A percentile compares a stretch with the other conserved stretches of the same genome.
These are phyloP conservation scores for Schrenkiella parvula DNA, from an alignment of 345 rosid genomes.

Conservation along the genomic window DNA sequence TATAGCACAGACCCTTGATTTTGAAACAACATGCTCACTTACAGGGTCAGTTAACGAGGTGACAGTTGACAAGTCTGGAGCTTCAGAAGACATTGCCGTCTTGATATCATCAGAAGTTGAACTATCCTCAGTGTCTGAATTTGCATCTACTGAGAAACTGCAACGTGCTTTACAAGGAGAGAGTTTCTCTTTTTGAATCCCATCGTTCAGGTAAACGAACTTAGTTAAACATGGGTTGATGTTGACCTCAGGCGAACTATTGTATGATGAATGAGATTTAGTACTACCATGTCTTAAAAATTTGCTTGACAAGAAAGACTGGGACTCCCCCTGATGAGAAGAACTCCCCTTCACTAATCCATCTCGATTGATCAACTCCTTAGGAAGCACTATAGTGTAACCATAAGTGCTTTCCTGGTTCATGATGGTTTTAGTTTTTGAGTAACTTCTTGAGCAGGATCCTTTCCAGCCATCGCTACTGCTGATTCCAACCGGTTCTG, in stretches of 20 bases:
- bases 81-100: slow-evolving; percentile 32
- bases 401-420: slow-evolving; percentile 38
- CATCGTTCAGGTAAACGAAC: slow-evolving; percentile 28
- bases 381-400: slow-evolving; percentile 47
- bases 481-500: slow-evolving; percentile 87
- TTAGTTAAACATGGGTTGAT: slow-evolving; percentile 31
- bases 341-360: slow-evolving; percentile 42
- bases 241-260: slow-evolving; percentile 43
- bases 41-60: slow-evolving; percentile 32
- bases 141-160: slow-evolving; percentile 27
- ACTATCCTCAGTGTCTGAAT: slow-evolving; percentile 39
- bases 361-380: slow-evolving; percentile 41
- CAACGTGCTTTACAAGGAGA: slow-evolving; percentile 39
- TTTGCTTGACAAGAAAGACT: slow-evolving; percentile 37
- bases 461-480: slow-evolving; percentile 97
- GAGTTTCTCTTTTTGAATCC: slow-evolving; percentile 31
- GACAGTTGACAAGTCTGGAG: slow-evolving; percentile 37
- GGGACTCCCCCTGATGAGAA: slow-evolving; percentile 34
- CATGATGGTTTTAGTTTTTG: slow-evolving; percentile 68
- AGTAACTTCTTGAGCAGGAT: slow-evolving; percentile 36
- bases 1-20: slow-evolving; percentile 34
- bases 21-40: slow-evolving; percentile 31
- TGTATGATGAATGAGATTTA: slow-evolving; percentile 40
- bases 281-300: slow-evolving; percentile 38
- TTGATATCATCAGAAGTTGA: slow-evolving; percentile 37